Evolutionary conservation across 441 rosid species (phyloP).

Genomic region (Erysimum cheiri): DNA sequence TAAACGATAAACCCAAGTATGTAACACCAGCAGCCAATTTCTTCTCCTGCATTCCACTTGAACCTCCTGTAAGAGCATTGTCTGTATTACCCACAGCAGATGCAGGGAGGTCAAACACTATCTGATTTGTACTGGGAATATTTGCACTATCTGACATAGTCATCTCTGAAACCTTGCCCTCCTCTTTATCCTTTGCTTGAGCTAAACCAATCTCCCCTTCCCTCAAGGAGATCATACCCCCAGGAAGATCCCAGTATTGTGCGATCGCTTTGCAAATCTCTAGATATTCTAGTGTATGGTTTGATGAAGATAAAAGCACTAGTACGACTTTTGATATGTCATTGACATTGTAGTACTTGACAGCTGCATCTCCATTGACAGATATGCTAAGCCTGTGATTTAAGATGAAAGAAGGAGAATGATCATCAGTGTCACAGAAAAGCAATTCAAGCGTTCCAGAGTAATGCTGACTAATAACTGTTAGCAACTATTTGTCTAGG

Average conservation of each 20-base stretch:
- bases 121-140: constrained; percentile 46
- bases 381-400: constrained; percentile 63
- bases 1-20: constrained; percentile 65
- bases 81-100: constrained; percentile 43
- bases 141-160: constrained; percentile 47
- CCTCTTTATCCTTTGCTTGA: constrained; percentile 44
- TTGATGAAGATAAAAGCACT: constrained; percentile 61
- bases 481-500: constrained; percentile 21
- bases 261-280: constrained; percentile 71
- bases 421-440: constrained; percentile 23
- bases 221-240: constrained; percentile 46
- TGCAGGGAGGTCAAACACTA: constrained; percentile 46
- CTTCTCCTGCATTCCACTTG: constrained; percentile 47
- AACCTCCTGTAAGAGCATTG: constrained; percentile 37
- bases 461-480: constrained; percentile 1
- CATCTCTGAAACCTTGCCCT: constrained; percentile 23
- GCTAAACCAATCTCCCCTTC: constrained; percentile 35
- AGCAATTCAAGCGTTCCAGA: background rate
- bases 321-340: constrained; percentile 68
- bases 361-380: constrained; percentile 43
- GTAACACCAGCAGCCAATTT: constrained; percentile 43
- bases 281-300: constrained; percentile 51
- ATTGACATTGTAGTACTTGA: constrained; percentile 68
- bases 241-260: constrained; percentile 66
- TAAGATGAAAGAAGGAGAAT: constrained; percentile 19